These are phyloP conservation scores for Colletotrichum scovillei DNA, from an alignment of 2,329 filamentous ascomycete genomes.

Conservation along the genomic window DNA sequence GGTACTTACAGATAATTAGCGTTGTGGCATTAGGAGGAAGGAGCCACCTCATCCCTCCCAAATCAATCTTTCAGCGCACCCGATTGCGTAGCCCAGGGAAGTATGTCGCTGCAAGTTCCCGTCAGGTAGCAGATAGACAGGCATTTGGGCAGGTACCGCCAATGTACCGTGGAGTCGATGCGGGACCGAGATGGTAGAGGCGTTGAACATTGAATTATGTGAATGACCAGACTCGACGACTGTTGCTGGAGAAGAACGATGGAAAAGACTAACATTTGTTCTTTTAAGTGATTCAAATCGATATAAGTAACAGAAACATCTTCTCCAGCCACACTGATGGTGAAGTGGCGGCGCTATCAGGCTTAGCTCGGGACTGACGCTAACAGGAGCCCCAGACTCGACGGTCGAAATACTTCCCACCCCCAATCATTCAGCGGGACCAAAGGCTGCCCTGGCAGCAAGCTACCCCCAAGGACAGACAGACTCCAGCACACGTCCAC, in stretches of 20 bases:
- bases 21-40: constrained; percentile 1
- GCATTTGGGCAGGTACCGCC: constrained; percentile 16
- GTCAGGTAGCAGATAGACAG: constrained; percentile 27
- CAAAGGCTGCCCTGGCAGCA: constrained; percentile 27
- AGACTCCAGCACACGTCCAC: constrained; percentile 21
- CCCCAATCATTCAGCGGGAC: constrained; percentile 11
- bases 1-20: background rate
- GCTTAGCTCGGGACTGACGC: background rate
- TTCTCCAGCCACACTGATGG: background rate
- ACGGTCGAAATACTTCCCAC: constrained; percentile 17
- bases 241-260: background rate
- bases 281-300: background rate
- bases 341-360: constrained; percentile 18
- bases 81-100: constrained; percentile 15
- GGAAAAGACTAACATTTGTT: background rate
- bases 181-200: constrained; percentile 5
- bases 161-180: constrained; percentile 7
- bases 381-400: constrained; percentile 23
- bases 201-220: background rate
- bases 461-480: constrained; percentile 26
- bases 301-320: background rate
- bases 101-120: constrained; percentile 28
- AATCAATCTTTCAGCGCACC: background rate
- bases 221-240: too few species aligned
- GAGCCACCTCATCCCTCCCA: background rate